Conservation (phyloP, 1,284 basidiomycete species). For the Fereydounia khargensis region DNA sequence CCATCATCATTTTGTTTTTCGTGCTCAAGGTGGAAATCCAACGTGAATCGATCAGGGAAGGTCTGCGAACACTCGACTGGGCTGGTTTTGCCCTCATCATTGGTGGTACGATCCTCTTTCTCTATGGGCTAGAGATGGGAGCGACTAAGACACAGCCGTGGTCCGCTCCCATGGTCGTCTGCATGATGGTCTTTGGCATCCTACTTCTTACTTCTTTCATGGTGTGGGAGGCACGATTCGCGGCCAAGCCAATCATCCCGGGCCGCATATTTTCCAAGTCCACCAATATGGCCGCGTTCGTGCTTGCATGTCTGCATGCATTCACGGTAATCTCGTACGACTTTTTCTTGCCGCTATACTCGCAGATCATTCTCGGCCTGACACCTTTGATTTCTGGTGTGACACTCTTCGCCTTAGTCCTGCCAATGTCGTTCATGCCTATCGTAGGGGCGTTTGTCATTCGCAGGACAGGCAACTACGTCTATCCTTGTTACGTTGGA, state of each 20-base stretch:
- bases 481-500: background rate
- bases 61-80: conserved; percentile 3
- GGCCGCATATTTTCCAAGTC: conserved; percentile 3
- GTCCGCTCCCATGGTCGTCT: conserved; percentile 1
- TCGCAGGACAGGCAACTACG: conserved; percentile 3
- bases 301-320: conserved; percentile 1
- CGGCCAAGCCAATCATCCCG: conserved; percentile 1
- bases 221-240: conserved; percentile 4
- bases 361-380: conserved; percentile 2
- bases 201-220: background rate
- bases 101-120: conserved; percentile 1
- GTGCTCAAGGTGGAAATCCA: conserved; percentile 3
- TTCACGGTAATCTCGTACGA: conserved; percentile 2
- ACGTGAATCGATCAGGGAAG: conserved; percentile 1
- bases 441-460: conserved; percentile 1
- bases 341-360: conserved; percentile 4
- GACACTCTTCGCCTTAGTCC: conserved; percentile 2
- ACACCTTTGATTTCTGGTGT: conserved; percentile 1
- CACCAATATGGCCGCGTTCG: conserved; percentile 3
- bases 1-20: conserved; percentile 1
- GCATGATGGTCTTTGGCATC: conserved; percentile 2
- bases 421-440: conserved; percentile 3
- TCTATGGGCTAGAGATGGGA: conserved; percentile 2
- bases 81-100: background rate
- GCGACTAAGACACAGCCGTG: background rate